A percentile compares a stretch with the other conserved stretches of the same genome.
Evolutionary conservation across 192 early-diverging fungal genomes (phyloP).

Genomic region (Chytriomyces hyalinus): DNA sequence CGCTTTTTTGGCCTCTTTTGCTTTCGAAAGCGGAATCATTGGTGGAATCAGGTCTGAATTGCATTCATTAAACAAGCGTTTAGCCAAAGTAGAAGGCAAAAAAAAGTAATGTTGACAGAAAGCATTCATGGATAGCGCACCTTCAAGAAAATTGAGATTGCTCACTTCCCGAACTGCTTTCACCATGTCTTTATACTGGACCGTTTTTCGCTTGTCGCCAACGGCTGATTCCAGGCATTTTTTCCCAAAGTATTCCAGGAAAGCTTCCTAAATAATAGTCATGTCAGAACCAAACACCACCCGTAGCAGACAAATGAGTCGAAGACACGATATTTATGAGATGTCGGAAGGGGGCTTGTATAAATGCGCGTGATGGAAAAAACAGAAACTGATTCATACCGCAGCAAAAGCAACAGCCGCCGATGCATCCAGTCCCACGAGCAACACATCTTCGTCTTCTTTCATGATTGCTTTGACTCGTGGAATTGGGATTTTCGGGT

Average conservation of each 20-base stretch:
- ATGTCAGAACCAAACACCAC: not conserved
- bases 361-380: conserved; percentile 1
- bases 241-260: conserved; percentile 28
- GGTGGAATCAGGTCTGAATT: conserved; percentile 22
- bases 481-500: conserved; percentile 25
- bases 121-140: not conserved
- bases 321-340: not conserved
- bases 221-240: conserved; percentile 1
- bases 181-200: conserved; percentile 23
- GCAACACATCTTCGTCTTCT: conserved; percentile 26
- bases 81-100: not conserved
- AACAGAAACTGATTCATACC: conserved; percentile 4
- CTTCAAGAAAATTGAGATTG: conserved; percentile 34
- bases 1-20: conserved; percentile 5
- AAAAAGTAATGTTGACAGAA: not conserved
- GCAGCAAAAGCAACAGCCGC: conserved; percentile 22
- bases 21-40: not conserved
- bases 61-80: not conserved
- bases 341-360: not conserved
- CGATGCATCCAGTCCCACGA: conserved; percentile 6
- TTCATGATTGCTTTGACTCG: conserved; percentile 35
- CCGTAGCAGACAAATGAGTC: not conserved
- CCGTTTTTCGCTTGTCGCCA: conserved; percentile 10
- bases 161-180: conserved; percentile 22
- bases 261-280: not conserved